Conservation (phyloP, 441 rosid genomes). For the Syzygium malaccense region DNA sequence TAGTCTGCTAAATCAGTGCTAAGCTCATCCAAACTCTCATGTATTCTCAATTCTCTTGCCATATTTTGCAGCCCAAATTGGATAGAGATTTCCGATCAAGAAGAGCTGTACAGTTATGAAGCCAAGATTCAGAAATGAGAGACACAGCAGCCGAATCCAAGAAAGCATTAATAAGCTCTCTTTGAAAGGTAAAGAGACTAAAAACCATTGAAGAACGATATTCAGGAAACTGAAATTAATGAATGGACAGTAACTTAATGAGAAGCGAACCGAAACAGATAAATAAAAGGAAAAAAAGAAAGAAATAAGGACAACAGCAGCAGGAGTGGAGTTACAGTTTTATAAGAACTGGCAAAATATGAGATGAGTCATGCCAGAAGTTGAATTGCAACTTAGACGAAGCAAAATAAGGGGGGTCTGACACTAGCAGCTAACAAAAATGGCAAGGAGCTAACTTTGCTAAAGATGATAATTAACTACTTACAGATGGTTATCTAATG, state of each 20-base stretch:
- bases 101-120: background rate
- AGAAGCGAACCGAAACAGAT: background rate
- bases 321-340: background rate
- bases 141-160: background rate
- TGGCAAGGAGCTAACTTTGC: background rate
- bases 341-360: background rate
- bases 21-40: conserved; percentile 2
- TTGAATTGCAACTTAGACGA: background rate
- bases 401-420: background rate
- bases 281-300: background rate
- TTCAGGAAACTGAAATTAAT: background rate
- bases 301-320: background rate
- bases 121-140: background rate
- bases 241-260: background rate
- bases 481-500: background rate
- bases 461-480: background rate
- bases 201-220: background rate
- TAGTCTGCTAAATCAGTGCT: background rate
- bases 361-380: background rate
- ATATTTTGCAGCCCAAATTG: background rate
- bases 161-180: background rate
- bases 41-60: conserved; percentile 4
- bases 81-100: background rate
- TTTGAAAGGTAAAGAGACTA: background rate
- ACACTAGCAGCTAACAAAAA: background rate